phyloP scores from a whole-genome alignment of 2,329 filamentous ascomycete genomes.

The Trichoderma atrobrunneum region DNA sequence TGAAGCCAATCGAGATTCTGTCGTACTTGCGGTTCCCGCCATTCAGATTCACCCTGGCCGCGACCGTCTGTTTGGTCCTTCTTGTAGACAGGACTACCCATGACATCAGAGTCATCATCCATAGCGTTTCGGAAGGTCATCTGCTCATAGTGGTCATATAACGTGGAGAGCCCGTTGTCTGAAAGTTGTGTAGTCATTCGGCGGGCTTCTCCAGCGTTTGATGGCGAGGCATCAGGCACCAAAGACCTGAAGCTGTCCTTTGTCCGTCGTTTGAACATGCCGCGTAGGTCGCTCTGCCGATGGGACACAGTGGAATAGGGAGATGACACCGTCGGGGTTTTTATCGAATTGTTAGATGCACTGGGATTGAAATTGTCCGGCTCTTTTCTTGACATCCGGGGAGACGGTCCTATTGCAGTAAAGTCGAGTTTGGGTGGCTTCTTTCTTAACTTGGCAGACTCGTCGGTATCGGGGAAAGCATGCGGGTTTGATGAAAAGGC shows the following conservation, averaged over 20 bases:
- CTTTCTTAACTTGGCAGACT: constrained; percentile 32
- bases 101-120: constrained; percentile 25
- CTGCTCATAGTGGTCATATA: constrained; percentile 59
- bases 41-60: constrained; percentile 2
- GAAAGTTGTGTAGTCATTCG: constrained; percentile 16
- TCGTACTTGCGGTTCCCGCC: constrained; percentile 10
- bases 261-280: constrained; percentile 36
- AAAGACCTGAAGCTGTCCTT: constrained; percentile 35
- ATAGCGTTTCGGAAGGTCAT: constrained; percentile 49
- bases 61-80: not conserved
- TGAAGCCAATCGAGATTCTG: constrained; percentile 19
- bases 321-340: constrained; percentile 45
- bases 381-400: constrained; percentile 29
- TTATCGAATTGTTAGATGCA: constrained; percentile 32
- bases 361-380: constrained; percentile 35
- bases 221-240: constrained; percentile 24
- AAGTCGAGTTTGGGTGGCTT: constrained; percentile 52
- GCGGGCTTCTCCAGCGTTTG: constrained; percentile 29
- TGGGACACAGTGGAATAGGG: constrained; percentile 31
- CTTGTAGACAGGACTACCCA: not conserved
- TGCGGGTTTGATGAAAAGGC: constrained; percentile 49
- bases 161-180: constrained; percentile 43
- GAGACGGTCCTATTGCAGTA: constrained; percentile 40
- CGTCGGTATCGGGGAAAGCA: constrained; percentile 35
- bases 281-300: constrained; percentile 28